phyloP scores from a whole-genome alignment of 352 stramenopile genomes.

The Globisporangium lucens region DNA sequence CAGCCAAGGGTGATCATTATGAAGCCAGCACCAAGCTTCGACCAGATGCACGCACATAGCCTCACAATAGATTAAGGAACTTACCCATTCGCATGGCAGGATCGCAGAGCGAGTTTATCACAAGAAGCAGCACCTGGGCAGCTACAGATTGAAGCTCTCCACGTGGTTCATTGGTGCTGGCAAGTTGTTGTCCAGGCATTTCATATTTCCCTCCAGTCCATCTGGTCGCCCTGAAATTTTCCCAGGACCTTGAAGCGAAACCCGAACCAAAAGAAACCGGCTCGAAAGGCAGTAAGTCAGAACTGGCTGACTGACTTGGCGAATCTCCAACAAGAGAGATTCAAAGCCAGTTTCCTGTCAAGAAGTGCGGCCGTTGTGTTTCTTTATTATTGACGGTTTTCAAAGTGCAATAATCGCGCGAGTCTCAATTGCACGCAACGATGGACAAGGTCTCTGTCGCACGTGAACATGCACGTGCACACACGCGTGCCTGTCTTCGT shows the following conservation, averaged over 20 bases:
- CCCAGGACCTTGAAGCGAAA: background rate
- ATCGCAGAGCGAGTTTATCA: background rate
- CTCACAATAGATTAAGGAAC: background rate
- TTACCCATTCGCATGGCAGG: background rate
- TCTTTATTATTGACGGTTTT: too few relatives aligned
- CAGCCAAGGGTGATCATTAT: background rate
- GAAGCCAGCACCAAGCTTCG: background rate
- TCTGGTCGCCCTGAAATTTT: conserved; percentile 1
- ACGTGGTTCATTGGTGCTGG: background rate
- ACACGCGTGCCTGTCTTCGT: background rate
- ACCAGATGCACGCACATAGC: background rate
- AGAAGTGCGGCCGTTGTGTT: too few relatives aligned
- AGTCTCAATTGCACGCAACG: background rate
- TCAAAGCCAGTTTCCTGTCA: background rate
- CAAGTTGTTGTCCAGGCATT: background rate
- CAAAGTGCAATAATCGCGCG: too few relatives aligned
- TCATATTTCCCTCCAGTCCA: background rate
- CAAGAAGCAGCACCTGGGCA: background rate
- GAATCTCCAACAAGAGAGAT: background rate
- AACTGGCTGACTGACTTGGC: background rate
- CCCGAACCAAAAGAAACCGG: background rate
- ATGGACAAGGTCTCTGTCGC: background rate
- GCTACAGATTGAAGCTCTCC: background rate
- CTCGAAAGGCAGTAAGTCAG: conserved; percentile 1
- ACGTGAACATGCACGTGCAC: background rate